A percentile compares a stretch with the other conserved stretches of the same genome.
Conservation (phyloP, 164 flowering plant species). For the Magnolia sinica region DNA sequence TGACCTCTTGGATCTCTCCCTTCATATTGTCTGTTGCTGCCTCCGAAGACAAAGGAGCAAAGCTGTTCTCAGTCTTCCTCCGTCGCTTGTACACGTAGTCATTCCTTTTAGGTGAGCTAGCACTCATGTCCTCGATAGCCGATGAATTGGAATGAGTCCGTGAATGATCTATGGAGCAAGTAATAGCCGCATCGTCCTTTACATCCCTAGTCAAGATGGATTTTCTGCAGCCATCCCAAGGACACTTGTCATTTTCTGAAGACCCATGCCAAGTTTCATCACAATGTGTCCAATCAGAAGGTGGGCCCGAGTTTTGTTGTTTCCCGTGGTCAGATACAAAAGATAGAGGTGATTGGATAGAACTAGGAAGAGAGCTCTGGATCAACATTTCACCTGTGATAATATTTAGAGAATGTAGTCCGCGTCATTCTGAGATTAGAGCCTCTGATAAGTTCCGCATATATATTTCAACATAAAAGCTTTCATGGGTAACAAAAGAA, state of each 20-base stretch:
- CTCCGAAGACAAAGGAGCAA: slow-evolving; percentile 14
- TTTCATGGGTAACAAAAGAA: not conserved
- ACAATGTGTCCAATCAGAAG: slow-evolving; percentile 36
- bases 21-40: slow-evolving; percentile 20
- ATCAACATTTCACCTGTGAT: slow-evolving; percentile 46
- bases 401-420: slow-evolving; percentile 12
- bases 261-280: slow-evolving; percentile 38
- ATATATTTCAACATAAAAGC: not conserved
- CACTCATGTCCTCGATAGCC: slow-evolving; percentile 30
- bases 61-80: slow-evolving; percentile 30
- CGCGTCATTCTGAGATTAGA: slow-evolving; percentile 8
- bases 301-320: slow-evolving; percentile 17
- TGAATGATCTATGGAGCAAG: slow-evolving; percentile 12
- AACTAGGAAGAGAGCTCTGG: slow-evolving; percentile 39
- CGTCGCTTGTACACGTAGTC: slow-evolving; percentile 53
- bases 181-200: slow-evolving; percentile 16
- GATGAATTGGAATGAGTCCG: slow-evolving; percentile 35
- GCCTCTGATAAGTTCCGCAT: slow-evolving; percentile 3
- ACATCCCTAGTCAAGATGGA: slow-evolving; percentile 15
- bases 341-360: slow-evolving; percentile 32
- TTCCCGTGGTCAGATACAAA: slow-evolving; percentile 34
- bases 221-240: slow-evolving; percentile 24
- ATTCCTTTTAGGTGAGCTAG: slow-evolving; percentile 24
- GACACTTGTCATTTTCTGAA: slow-evolving; percentile 24
- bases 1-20: slow-evolving; percentile 19